Evolutionary conservation across 495 filamentous ascomycete genomes (phyloP), one percentile per base, ranked within the genome.

Genomic region (Penicillium parvum): DNA sequence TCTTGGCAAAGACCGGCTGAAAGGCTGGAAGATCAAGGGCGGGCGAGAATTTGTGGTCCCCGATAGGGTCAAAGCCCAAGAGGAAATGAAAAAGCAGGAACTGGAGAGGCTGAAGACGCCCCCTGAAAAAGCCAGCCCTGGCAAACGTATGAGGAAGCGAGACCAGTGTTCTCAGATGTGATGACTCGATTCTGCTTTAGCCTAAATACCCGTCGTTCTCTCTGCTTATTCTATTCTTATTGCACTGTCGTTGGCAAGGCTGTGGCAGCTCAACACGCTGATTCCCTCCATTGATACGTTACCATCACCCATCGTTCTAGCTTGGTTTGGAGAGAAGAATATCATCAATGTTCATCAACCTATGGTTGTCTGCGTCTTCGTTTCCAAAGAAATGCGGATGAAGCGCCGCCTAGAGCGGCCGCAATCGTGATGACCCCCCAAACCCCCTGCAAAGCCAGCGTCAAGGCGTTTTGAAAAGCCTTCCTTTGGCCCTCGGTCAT

Each of bases 11-110:
- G 74, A 80, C 22, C 67, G 73, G 14, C 48, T 88, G 36, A 33
- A 51, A 11, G 82, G 74, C 5, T 88, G 84, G 84, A 76, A 71
- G 64, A 81, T 82, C 33, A 70, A 69, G 17, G 70, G 55, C 5
- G 65, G 71, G 19, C 66, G 83, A 33, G 74, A 80, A 35, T 39
- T 41, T 29, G 51, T 79, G 30, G 56, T 73, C 3, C 74, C 74
- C 0, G 68, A 68, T 43, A 60, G 75, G 17, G 32, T 78, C 40
- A 63, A 61, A 45, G 22, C 18, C 5, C 43, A 53, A 21, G 40
- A 28, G 16, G 28, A 87, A 52, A 65, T 73, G 66, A 68, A 65
- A 7, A 19, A 58, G 27, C 44, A 52, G 17, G 57, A 66, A 37
- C 35, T 58, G 3, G 47, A 50, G 23, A 40, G 49, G 30, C 32